Conservation (phyloP, 2,329 filamentous ascomycete genomes). For the Colletotrichum shisoi region DNA sequence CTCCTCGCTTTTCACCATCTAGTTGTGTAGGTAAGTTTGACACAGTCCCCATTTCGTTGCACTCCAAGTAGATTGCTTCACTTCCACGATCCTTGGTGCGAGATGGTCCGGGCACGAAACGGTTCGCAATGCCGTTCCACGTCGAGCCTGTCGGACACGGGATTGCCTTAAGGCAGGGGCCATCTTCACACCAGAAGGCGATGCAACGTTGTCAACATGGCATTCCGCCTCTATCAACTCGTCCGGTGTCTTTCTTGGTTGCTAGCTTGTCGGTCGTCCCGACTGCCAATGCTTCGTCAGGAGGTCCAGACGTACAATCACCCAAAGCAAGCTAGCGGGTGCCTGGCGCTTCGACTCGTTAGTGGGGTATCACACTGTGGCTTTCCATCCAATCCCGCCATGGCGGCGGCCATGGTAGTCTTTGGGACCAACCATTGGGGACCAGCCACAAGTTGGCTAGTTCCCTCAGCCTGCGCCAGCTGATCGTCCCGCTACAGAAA, state of each 20-base stretch:
- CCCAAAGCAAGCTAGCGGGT: slow-evolving; percentile 8
- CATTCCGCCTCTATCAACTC: neutral
- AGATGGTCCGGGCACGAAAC: slow-evolving; percentile 20
- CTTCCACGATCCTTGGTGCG: slow-evolving; percentile 23
- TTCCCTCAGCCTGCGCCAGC: neutral
- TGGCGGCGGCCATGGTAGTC: neutral
- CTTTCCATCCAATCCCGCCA: neutral
- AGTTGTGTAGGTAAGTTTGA: neutral
- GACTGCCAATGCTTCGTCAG: slow-evolving; percentile 20
- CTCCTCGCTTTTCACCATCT: slow-evolving; percentile 1
- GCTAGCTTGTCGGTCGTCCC: slow-evolving; percentile 8
- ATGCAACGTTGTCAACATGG: neutral
- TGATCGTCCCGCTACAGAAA: slow-evolving; percentile 30
- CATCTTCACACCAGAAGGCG: neutral
- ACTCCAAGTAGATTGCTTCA: slow-evolving; percentile 28
- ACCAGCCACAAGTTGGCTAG: neutral
- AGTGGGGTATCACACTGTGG: neutral
- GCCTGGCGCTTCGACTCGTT: slow-evolving; percentile 13
- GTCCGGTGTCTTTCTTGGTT: slow-evolving; percentile 4
- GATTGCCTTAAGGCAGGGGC: neutral
- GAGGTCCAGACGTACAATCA: slow-evolving; percentile 5
- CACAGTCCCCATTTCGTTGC: slow-evolving; percentile 4
- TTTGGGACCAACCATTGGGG: neutral
- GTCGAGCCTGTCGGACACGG: neutral
- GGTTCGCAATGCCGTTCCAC: slow-evolving; percentile 18